Percentiles rank a stretch among this genome's conserved stretches.
phyloP scores from a whole-genome alignment of 2,329 filamentous ascomycete genomes.

The Tolypocladium endophyticum region DNA sequence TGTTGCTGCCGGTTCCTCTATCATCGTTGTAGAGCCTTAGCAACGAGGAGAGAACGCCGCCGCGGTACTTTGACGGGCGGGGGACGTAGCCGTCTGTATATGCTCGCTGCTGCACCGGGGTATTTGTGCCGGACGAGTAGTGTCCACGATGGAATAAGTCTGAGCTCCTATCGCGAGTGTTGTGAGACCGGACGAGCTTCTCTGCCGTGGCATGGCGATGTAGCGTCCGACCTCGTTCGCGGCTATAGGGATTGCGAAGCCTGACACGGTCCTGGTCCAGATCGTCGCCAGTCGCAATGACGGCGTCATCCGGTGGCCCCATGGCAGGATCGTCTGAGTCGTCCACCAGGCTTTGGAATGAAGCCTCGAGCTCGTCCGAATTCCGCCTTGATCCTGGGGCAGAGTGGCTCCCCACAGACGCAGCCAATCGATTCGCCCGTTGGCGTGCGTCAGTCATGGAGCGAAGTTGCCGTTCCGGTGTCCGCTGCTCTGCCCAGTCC shows the following conservation, averaged over 20 bases:
- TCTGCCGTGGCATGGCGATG: constrained; percentile 19
- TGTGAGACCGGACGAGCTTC: constrained; percentile 23
- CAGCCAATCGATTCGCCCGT: constrained; percentile 26
- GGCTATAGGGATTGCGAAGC: constrained; percentile 14
- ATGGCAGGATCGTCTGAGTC: constrained; percentile 16
- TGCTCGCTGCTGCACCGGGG: constrained; percentile 34
- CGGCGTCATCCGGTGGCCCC: constrained; percentile 8
- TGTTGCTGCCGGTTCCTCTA: constrained; percentile 18
- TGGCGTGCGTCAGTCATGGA: constrained; percentile 29
- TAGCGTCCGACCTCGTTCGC: constrained; percentile 9
- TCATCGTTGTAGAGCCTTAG: constrained; percentile 57
- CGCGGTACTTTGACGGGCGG: constrained; percentile 56
- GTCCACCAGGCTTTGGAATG: constrained; percentile 21
- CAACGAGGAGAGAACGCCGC: constrained; percentile 62
- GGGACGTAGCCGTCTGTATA: constrained; percentile 49
- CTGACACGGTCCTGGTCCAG: constrained; percentile 6
- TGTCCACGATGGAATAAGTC: constrained; percentile 19
- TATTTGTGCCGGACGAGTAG: constrained; percentile 23
- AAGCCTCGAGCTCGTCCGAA: constrained; percentile 18
- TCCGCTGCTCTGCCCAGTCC: constrained; percentile 25
- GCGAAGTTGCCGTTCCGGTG: constrained; percentile 25
- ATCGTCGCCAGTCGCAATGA: constrained; percentile 1
- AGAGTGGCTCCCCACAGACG: constrained; percentile 27
- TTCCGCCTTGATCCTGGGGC: constrained; percentile 24
- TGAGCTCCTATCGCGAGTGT: constrained; percentile 13